Evolutionary conservation across 345 rosid species (phyloP).

Genomic region (Excoecaria agallocha): DNA sequence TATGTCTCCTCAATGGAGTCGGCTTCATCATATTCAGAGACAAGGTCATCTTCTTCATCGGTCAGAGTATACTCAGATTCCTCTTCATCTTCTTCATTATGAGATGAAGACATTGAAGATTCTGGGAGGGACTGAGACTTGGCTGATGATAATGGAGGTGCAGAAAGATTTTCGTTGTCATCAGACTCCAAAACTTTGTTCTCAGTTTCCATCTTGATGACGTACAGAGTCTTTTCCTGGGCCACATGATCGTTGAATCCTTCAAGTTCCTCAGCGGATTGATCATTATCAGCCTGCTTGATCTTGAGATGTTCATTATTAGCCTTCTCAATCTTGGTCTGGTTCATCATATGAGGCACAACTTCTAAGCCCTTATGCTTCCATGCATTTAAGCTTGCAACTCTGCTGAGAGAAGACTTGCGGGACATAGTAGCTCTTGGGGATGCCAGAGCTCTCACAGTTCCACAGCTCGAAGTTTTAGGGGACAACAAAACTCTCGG

Average conservation of each 20-base stretch:
- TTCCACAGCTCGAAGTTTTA: slow-evolving; percentile 6
- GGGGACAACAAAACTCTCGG: slow-evolving; percentile 19
- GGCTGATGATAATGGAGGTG: slow-evolving; percentile 24
- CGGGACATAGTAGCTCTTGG: slow-evolving; percentile 28
- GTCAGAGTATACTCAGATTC: slow-evolving; percentile 33
- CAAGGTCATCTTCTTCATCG: slow-evolving; percentile 42
- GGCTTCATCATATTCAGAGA: slow-evolving; percentile 39
- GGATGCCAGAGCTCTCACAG: slow-evolving; percentile 19
- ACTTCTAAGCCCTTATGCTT: slow-evolving; percentile 35
- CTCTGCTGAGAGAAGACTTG: slow-evolving; percentile 29
- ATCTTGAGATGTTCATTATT: slow-evolving; percentile 23
- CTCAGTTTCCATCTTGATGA: slow-evolving; percentile 54
- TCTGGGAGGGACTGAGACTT: slow-evolving; percentile 20
- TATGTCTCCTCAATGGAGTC: slow-evolving; percentile 23
- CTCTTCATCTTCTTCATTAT: slow-evolving; percentile 37
- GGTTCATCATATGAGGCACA: slow-evolving; percentile 34
- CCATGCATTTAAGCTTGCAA: slow-evolving; percentile 34
- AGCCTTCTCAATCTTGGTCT: slow-evolving; percentile 13
- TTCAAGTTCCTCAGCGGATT: slow-evolving; percentile 24
- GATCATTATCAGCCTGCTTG: slow-evolving; percentile 27
- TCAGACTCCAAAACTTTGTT: slow-evolving; percentile 42
- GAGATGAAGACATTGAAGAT: slow-evolving; percentile 30
- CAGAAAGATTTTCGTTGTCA: slow-evolving; percentile 40
- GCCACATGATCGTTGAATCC: slow-evolving; percentile 24
- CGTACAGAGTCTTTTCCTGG: slow-evolving; percentile 65